These are phyloP conservation scores for Mucor ambiguus DNA, from an alignment of 371 early-diverging fungal species.

Conservation along the genomic window DNA sequence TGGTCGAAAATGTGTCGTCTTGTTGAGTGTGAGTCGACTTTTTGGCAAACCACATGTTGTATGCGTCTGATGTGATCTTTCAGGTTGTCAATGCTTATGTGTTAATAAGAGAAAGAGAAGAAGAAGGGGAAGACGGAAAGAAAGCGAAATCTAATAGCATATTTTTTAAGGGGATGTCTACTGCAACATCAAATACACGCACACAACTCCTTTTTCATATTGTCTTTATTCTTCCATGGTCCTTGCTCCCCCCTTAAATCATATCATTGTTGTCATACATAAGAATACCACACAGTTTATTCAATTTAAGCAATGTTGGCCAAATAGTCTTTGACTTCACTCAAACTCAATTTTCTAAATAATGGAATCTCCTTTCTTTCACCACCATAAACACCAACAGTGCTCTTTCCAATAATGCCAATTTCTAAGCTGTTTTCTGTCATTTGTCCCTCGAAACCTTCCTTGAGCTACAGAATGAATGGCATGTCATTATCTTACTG, in stretches of 20 bases:
- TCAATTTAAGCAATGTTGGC: slow-evolving; percentile 82
- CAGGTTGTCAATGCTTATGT: not conserved
- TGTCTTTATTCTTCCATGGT: not conserved
- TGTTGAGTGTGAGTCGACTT: not conserved
- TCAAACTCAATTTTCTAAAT: slow-evolving; percentile 77
- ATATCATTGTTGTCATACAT: slow-evolving; percentile 2
- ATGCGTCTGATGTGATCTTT: not conserved
- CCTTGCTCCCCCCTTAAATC: not conserved
- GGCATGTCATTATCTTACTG: not conserved
- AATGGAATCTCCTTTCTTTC: slow-evolving; percentile 57
- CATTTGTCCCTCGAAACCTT: slow-evolving; percentile 97
- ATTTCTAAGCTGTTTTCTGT: slow-evolving; percentile 93
- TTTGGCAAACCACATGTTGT: slow-evolving; percentile 2
- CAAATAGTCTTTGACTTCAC: slow-evolving; percentile 94
- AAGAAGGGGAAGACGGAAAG: slow-evolving; percentile 8
- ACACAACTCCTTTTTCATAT: slow-evolving; percentile 6
- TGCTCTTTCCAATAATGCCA: slow-evolving; percentile 80
- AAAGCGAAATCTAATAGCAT: not conserved
- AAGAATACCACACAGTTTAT: not conserved
- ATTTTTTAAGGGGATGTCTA: slow-evolving; percentile 13
- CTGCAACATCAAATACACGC: not conserved
- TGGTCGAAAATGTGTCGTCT: not conserved
- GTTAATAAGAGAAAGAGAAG: not conserved
- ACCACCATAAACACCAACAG: slow-evolving; percentile 63
- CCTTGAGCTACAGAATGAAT: slow-evolving; percentile 70